phyloP scores from a whole-genome alignment of 2,329 filamentous ascomycete species.

The Aspergillus sp. region DNA sequence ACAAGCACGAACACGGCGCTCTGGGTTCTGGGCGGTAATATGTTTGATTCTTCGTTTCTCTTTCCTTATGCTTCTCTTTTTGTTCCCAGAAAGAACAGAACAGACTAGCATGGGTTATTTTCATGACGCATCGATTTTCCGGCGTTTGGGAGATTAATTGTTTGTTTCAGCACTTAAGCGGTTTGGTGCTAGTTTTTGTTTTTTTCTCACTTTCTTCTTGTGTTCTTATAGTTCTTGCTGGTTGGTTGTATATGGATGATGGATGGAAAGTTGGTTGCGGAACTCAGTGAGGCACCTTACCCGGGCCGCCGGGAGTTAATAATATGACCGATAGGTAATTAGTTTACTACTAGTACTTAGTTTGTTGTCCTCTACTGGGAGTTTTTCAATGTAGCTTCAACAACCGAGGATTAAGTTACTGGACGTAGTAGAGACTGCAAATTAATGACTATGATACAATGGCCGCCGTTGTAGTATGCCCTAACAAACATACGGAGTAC shows the following conservation, averaged over 20 bases:
- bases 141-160: not conserved
- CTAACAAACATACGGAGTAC: not conserved
- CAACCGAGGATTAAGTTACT: not conserved
- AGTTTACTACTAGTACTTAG: not conserved
- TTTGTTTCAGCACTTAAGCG: not conserved
- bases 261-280: not conserved
- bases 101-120: not conserved
- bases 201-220: not conserved
- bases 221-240: not conserved
- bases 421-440: not conserved
- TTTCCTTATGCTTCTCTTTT: not conserved
- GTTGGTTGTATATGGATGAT: conserved; percentile 9
- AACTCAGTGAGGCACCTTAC: not conserved
- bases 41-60: not conserved
- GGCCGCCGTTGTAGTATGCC: not conserved
- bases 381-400: not conserved
- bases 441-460: not conserved
- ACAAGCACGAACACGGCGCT: not conserved
- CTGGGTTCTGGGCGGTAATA: not conserved
- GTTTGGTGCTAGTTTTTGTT: not conserved
- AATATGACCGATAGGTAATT: not conserved
- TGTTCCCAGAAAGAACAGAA: too few species aligned
- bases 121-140: conserved; percentile 1
- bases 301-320: not conserved
- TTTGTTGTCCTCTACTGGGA: too few species aligned